A percentile compares a stretch with the other conserved stretches of the same genome.
Evolutionary conservation across 1,284 basidiomycete genomes (phyloP).

Genomic region (Microbotryomycetes sp.): DNA sequence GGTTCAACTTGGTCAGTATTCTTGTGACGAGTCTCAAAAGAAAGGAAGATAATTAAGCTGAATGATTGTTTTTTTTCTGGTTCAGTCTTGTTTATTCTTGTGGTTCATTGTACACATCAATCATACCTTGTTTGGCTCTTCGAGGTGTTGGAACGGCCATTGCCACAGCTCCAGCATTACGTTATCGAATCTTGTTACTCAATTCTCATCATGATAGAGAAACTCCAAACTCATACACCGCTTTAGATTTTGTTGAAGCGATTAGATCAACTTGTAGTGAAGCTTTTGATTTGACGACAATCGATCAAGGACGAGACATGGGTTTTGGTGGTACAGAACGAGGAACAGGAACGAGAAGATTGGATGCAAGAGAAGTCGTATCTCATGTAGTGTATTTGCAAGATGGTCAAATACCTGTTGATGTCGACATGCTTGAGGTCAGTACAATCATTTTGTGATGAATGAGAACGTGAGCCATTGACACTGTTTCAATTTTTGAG

Average conservation of each 20-base stretch:
- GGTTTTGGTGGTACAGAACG: background rate
- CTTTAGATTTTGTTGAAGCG: constrained; percentile 55
- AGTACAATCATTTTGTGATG: constrained; percentile 37
- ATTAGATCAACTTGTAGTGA: constrained; percentile 10
- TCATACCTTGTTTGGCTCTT: constrained; percentile 83
- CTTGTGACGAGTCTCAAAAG: background rate
- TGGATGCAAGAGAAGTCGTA: constrained; percentile 46
- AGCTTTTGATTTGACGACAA: background rate
- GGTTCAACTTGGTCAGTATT: constrained; percentile 51
- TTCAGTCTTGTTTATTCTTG: constrained; percentile 23
- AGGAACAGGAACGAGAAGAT: constrained; percentile 17
- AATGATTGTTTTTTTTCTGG: background rate
- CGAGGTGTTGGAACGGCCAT: constrained; percentile 74
- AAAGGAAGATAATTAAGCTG: background rate
- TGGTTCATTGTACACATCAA: constrained; percentile 42
- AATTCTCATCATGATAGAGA: constrained; percentile 87
- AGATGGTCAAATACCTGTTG: constrained; percentile 57
- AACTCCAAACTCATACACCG: constrained; percentile 68
- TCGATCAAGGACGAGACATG: background rate
- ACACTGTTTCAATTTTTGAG: background rate
- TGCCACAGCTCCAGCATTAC: constrained; percentile 62
- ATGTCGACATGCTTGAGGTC: constrained; percentile 57
- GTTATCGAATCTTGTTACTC: constrained; percentile 76
- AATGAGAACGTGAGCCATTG: background rate
- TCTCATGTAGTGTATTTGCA: constrained; percentile 76